phyloP scores from a whole-genome alignment of 1,284 basidiomycete genomes.

The Inonotus obliquus region DNA sequence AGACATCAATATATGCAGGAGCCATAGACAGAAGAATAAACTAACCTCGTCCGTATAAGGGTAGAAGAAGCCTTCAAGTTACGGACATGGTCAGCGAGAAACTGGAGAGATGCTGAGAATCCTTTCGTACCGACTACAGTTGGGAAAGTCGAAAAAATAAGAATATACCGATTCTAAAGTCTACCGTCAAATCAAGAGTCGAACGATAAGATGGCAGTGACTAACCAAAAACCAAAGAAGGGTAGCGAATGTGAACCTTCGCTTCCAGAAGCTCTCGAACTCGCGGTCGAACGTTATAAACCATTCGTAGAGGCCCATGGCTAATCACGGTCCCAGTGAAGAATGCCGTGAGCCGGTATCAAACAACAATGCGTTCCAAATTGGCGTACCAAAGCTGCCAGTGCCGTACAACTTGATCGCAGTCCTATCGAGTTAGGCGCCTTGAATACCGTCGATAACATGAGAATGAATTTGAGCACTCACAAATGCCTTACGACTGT shows the following conservation, averaged over 20 bases:
- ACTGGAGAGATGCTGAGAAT: too few relatives aligned
- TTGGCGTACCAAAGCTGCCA: constrained; percentile 4
- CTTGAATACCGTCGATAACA: not conserved
- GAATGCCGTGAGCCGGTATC: not conserved
- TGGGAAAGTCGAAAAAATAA: constrained; percentile 3
- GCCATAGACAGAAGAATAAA: not conserved
- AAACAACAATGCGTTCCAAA: not conserved
- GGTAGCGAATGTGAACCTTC: constrained; percentile 13
- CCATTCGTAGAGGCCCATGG: constrained; percentile 12
- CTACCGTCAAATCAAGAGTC: not conserved
- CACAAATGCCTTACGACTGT: not conserved
- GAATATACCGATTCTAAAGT: constrained; percentile 10
- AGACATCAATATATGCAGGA: too few relatives aligned
- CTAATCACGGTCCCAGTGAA: not conserved
- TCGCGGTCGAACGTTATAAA: constrained; percentile 15
- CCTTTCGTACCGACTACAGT: not conserved
- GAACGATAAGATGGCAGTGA: not conserved
- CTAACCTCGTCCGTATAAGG: not conserved
- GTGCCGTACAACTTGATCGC: constrained; percentile 6
- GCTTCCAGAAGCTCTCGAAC: constrained; percentile 8
- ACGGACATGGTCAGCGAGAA: not conserved
- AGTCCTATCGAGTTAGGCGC: not conserved
- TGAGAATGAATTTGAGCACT: not conserved
- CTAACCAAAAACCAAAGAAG: constrained; percentile 13
- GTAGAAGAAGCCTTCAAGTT: not conserved